Conservation (phyloP, 2,329 filamentous ascomycete species). For the Blumeria graminis region DNA sequence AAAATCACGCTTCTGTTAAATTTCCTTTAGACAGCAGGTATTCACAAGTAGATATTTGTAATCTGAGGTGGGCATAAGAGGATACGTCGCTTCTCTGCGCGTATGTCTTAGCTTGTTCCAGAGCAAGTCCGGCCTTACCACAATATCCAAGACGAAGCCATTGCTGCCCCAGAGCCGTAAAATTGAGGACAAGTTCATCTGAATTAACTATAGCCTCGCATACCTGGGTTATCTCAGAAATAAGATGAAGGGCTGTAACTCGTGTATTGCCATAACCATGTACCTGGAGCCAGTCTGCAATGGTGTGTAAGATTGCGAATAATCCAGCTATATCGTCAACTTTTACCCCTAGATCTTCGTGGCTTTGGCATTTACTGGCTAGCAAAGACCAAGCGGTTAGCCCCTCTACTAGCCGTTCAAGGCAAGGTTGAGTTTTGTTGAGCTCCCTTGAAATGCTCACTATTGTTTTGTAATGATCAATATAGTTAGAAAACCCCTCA, state of each 20-base stretch:
- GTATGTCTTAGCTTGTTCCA: constrained; percentile 33
- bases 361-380: constrained; percentile 19
- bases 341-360: constrained; percentile 18
- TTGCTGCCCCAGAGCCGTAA: constrained; percentile 23
- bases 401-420: constrained; percentile 8
- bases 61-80: constrained; percentile 24
- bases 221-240: constrained; percentile 23
- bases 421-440: constrained; percentile 8
- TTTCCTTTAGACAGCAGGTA: constrained; percentile 46
- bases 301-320: constrained; percentile 24
- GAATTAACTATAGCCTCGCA: constrained; percentile 17
- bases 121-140: constrained; percentile 27
- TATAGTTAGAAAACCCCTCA: constrained; percentile 8
- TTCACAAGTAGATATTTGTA: constrained; percentile 50
- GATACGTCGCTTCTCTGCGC: constrained; percentile 18
- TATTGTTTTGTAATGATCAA: constrained; percentile 10
- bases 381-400: constrained; percentile 17
- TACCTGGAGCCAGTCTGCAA: constrained; percentile 31
- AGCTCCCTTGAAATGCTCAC: constrained; percentile 10
- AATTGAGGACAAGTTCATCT: constrained; percentile 19
- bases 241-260: constrained; percentile 23
- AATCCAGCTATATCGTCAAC: constrained; percentile 27
- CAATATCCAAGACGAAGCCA: constrained; percentile 35
- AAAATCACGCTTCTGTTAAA: constrained; percentile 29
- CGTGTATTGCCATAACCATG: constrained; percentile 27